Percentiles rank a stretch among this genome's conserved stretches.
Evolutionary conservation across 2,329 filamentous ascomycete species (phyloP).

Genomic region (Neoascochyta sp.): DNA sequence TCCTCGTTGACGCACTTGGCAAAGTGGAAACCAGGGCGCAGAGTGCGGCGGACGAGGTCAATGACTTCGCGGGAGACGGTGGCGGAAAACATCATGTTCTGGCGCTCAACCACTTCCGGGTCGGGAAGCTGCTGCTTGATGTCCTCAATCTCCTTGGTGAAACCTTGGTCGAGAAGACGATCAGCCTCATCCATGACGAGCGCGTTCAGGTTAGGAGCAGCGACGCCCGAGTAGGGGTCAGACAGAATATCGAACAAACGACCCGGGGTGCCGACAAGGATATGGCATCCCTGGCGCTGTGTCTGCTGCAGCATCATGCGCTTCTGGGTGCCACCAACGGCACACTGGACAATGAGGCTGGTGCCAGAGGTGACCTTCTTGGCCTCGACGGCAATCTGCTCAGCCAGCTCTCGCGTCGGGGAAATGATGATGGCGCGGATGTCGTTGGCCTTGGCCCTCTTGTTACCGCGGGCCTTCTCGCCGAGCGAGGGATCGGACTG

Average conservation of each 20-base stretch:
- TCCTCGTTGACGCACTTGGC: constrained; percentile 81
- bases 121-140: constrained; percentile 58
- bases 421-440: constrained; percentile 60
- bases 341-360: constrained; percentile 66
- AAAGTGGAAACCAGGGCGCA: constrained; percentile 82
- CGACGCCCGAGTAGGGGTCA: constrained; percentile 60
- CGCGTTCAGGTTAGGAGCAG: constrained; percentile 57
- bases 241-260: constrained; percentile 77
- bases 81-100: constrained; percentile 93
- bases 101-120: constrained; percentile 61
- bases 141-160: constrained; percentile 48
- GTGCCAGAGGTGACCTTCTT: constrained; percentile 62
- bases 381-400: constrained; percentile 69
- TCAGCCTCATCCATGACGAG: constrained; percentile 66
- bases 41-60: constrained; percentile 68
- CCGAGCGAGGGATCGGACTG: constrained; percentile 60
- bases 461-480: constrained; percentile 38
- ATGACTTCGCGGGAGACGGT: constrained; percentile 85
- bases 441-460: constrained; percentile 47
- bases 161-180: constrained; percentile 60
- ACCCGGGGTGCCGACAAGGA: constrained; percentile 87
- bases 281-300: constrained; percentile 73
- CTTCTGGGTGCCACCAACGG: constrained; percentile 92
- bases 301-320: constrained; percentile 62
- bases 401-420: constrained; percentile 60